A percentile compares a stretch with the other conserved stretches of the same genome.
These are phyloP conservation scores for Calocybe gangraenosa DNA, from an alignment of 768 basidiomycete genomes.

Conservation along the genomic window DNA sequence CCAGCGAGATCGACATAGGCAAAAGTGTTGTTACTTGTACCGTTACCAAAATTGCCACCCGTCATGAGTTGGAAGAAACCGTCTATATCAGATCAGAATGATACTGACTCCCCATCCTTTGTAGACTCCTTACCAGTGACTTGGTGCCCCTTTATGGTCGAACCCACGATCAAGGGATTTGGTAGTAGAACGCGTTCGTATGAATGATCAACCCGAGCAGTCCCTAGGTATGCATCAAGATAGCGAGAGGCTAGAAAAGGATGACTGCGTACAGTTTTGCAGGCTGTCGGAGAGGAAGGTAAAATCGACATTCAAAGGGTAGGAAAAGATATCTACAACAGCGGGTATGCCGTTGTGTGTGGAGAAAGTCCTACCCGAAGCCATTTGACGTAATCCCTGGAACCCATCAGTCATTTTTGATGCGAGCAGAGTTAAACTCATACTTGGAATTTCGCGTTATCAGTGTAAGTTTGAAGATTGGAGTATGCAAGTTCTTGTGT, in stretches of 20 bases:
- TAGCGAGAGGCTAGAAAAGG: not conserved
- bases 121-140: slow-evolving; percentile 40
- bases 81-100: slow-evolving; percentile 32
- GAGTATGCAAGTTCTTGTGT: slow-evolving; percentile 57
- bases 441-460: slow-evolving; percentile 41
- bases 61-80: slow-evolving; percentile 22
- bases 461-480: slow-evolving; percentile 59
- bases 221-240: slow-evolving; percentile 32
- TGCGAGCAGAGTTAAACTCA: not conserved
- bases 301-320: slow-evolving; percentile 43
- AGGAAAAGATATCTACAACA: slow-evolving; percentile 39
- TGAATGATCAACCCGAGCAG: slow-evolving; percentile 59
- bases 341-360: slow-evolving; percentile 37
- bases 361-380: slow-evolving; percentile 32
- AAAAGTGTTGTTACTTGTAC: slow-evolving; percentile 68
- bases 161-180: slow-evolving; percentile 53
- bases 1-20: slow-evolving; percentile 52
- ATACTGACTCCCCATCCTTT: slow-evolving; percentile 20
- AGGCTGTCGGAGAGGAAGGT: slow-evolving; percentile 29
- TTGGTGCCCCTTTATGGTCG: slow-evolving; percentile 57
- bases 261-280: slow-evolving; percentile 30
- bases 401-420: slow-evolving; percentile 2
- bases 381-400: slow-evolving; percentile 38
- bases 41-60: slow-evolving; percentile 55
- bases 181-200: slow-evolving; percentile 59